Base-by-base conservation (phyloP, 192 early-diverging fungal genomes). In the Coemansia sp. region DNA sequence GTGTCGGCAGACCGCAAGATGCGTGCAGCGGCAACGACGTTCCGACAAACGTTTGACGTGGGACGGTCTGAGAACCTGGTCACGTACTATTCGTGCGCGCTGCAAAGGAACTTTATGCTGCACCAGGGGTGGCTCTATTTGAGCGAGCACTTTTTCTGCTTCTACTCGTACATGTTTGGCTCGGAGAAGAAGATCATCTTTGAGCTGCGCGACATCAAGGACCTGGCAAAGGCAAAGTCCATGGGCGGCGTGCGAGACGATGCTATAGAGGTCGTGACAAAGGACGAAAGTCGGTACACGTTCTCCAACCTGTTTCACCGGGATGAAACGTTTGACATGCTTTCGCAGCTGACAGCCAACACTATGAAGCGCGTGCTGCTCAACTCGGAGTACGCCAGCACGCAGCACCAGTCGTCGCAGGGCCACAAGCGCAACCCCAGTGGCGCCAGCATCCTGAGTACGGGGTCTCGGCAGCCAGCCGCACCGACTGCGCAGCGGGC, bases 101-200 rank as follows among this genome's bases (percentile, higher is more conserved):
- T 93, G 60, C 85, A 93, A 44, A 83, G 83, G 22, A 85, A 82
- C 46, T 74, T 85, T 61, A 85, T 95, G 66, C 83, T 89, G 44
- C 90, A 89, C 69, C 97, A 99, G 76, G 97, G 97, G 0, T 99
- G 97, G 97, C 76, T 99, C 74, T 99, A 99, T 64, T 85, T 99
- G 39, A 93, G 91, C 50, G 87, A 93, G 65, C 91, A 95, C 60
- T 90, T 94, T 68, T 68, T 96, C 22, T 92, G 91, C 82, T 99
- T 98, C 67, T 93, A 99, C 76, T 94, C 95, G 18, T 95, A 94
- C 58, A 79, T 98, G 38, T 84, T 99, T 36, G 94, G 93, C 1
- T 83, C 87, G 4, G 97, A 99, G 69, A 97, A 94, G 35, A 95
- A 92, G 68, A 76, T 96, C 27, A 82, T 94, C 39, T 80, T 99